These are phyloP conservation scores for Thinopyrum elongatum DNA, from an alignment of 176 grass and related monocot species.

Conservation along the genomic window DNA sequence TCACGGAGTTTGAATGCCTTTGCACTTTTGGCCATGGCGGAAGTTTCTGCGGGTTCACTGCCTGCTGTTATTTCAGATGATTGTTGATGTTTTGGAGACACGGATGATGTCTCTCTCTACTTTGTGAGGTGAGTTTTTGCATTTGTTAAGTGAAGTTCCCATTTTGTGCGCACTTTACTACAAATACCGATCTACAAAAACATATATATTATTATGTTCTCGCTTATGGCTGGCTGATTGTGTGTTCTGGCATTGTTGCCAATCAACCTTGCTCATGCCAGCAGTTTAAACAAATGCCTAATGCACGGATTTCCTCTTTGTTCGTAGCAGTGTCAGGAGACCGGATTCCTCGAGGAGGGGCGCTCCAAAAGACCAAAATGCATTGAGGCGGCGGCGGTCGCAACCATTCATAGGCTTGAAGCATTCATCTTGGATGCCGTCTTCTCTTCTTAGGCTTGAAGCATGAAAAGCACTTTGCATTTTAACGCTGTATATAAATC, in stretches of 20 bases:
- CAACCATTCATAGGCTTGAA: too few species aligned
- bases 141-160: conserved; percentile 6
- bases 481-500: too few species aligned
- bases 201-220: neutral
- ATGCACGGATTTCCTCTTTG: neutral
- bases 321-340: too few species aligned
- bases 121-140: conserved; percentile 25
- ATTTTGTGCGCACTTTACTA: neutral
- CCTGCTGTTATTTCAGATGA: conserved; percentile 31
- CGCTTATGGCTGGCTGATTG: too few species aligned
- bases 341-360: conserved; percentile 21
- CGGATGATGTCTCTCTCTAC: neutral
- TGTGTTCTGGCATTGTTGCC: too few species aligned
- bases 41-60: conserved; percentile 34
- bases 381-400: neutral
- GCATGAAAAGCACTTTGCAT: too few species aligned
- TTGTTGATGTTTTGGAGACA: conserved; percentile 13
- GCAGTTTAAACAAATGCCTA: neutral
- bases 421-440: too few species aligned
- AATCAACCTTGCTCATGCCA: neutral
- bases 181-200: too few species aligned
- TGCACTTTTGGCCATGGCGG: conserved; percentile 37
- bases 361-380: neutral
- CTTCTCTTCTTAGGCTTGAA: too few species aligned
- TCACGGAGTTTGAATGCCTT: conserved; percentile 77